Base-by-base conservation (phyloP, 2,329 filamentous ascomycete species). In the Aspergillus nomiae region DNA sequence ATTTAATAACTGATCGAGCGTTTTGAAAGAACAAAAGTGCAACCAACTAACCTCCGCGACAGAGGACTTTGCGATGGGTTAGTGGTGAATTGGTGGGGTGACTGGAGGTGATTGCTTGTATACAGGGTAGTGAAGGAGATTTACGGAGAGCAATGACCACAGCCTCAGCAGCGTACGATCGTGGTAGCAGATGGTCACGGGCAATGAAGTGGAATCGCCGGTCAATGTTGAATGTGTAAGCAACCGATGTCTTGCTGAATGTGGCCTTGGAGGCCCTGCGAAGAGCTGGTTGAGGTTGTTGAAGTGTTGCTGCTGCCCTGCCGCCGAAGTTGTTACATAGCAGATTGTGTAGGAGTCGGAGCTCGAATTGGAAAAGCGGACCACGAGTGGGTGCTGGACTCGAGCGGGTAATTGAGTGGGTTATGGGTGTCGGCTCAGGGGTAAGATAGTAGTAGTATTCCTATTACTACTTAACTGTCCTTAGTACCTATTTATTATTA, bases 281-380 rank as follows among this genome's bases (percentile, higher is more conserved):
- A 69, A 56, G 60, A 67, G 48, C 57, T 69, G 62, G 65, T 59
- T 48, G 64, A 55, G 24, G 58, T 59, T 61, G 63, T 57, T 61
- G 53, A 38, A 56, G 38, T 64, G 48, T 74, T 68, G 68, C 73
- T 70, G 62, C 58, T 67, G 58, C 68, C 69, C 72, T 74, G 73
- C 67, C 70, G 73, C 71, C 63, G 69, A 63, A 65, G 63, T 66
- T 76, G 76, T 70, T 75, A 76, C 75, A 78, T 78, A 71, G 68
- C 73, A 48, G 43, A 24, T 74, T 63, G 63, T 59, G 63, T 61
- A 65, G 59, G 60, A 65, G 63, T 65, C 53, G 55, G 62, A 61
- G 67, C 67, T 63, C 61, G 54, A 60, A 60, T 36, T 57, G 50
- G 60, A 63, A 61, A 59, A 56, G 62, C 48, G 61, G 53, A 58